Percentiles rank a stretch among this genome's conserved stretches.
These are phyloP conservation scores for Verticillium klebahnii DNA, from an alignment of 2,329 filamentous ascomycete genomes.

Conservation along the genomic window DNA sequence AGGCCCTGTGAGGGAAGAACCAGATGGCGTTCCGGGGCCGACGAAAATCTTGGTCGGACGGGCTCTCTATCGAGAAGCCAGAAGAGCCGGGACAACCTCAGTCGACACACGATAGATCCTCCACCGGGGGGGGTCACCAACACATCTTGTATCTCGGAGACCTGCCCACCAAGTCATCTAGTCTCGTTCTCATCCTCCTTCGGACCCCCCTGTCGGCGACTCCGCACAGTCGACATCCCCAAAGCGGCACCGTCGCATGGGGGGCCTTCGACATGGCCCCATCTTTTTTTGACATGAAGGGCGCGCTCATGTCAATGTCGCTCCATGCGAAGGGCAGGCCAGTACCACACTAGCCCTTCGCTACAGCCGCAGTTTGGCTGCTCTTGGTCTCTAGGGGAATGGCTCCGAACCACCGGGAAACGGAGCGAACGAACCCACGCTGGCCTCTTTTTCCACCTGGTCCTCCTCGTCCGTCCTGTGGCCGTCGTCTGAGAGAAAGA, in stretches of 20 bases:
- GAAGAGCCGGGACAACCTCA: too few relatives aligned
- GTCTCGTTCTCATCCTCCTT: neutral
- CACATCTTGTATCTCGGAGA: neutral
- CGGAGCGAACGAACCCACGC: neutral
- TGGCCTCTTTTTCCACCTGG: neutral
- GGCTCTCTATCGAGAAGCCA: too few relatives aligned
- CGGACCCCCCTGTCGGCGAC: neutral
- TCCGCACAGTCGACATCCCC: neutral
- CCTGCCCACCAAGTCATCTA: neutral
- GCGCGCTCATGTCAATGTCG: conserved; percentile 2
- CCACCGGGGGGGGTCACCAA: too few relatives aligned
- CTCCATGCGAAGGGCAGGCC: neutral
- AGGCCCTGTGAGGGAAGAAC: too few relatives aligned
- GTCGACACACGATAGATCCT: too few relatives aligned
- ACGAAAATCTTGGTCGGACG: neutral
- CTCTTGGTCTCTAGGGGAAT: neutral
- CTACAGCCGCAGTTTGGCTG: neutral
- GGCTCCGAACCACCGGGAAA: conserved; percentile 2
- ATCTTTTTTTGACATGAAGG: conserved; percentile 1
- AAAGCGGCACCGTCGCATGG: neutral
- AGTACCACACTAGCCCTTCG: neutral
- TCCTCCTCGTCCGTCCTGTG: neutral
- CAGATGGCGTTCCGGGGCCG: neutral
- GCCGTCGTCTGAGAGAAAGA: neutral
- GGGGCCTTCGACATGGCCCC: neutral